A percentile compares a stretch with the other conserved stretches of the same genome.
Conservation (phyloP, 2,329 filamentous ascomycete species). For the Zelopaecilomyces penicillatus region DNA sequence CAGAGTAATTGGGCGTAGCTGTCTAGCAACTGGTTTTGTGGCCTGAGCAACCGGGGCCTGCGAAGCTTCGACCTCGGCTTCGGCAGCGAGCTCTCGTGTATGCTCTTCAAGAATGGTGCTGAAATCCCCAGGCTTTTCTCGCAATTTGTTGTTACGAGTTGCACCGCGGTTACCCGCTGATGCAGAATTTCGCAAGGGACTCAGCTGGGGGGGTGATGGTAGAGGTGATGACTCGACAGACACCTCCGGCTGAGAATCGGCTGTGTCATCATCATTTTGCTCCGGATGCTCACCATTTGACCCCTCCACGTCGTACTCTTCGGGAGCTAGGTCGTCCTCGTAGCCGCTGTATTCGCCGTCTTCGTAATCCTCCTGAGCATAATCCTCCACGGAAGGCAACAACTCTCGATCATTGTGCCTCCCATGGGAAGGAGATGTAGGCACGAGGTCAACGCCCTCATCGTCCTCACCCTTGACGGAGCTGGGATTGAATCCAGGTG, state of each 20-base stretch:
- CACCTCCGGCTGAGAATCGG: conserved; percentile 9
- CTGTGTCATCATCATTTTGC: not conserved
- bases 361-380: conserved; percentile 18
- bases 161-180: conserved; percentile 41
- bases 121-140: conserved; percentile 32
- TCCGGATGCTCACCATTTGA: conserved; percentile 25
- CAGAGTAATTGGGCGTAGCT: conserved; percentile 3
- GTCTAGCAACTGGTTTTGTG: not conserved
- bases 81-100: conserved; percentile 31
- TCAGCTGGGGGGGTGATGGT: conserved; percentile 38
- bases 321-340: conserved; percentile 36
- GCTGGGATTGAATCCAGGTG: conserved; percentile 30
- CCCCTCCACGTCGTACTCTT: conserved; percentile 33
- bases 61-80: conserved; percentile 10
- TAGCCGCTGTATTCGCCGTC: conserved; percentile 33
- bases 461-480: conserved; percentile 41
- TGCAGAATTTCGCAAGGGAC: conserved; percentile 43
- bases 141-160: conserved; percentile 14
- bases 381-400: conserved; percentile 9
- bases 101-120: conserved; percentile 41
- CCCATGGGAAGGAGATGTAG: conserved; percentile 17
- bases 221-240: conserved; percentile 36
- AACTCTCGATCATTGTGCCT: conserved; percentile 3
- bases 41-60: conserved; percentile 3
- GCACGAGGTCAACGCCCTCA: conserved; percentile 17